Evolutionary conservation across 148 eudicot genomes (phyloP).

Genomic region (Chenopodium formosanum): DNA sequence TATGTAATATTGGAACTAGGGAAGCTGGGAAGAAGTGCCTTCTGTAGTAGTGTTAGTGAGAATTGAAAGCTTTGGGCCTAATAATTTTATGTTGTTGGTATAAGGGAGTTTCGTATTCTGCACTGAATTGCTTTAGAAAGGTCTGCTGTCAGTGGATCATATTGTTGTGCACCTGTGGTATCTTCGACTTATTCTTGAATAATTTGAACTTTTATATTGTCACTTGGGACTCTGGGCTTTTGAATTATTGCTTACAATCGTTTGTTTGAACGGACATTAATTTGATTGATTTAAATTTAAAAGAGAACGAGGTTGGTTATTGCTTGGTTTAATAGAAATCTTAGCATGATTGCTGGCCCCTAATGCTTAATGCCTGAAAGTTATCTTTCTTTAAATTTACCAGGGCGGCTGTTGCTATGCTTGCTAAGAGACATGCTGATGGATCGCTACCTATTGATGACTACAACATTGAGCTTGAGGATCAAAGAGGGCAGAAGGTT

Average conservation of each 20-base stretch:
- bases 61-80: background rate
- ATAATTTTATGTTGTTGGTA: background rate
- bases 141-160: background rate
- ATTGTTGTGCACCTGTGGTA: no score
- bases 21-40: no score
- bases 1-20: no score
- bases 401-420: constrained; percentile 73
- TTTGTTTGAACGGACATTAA: no score
- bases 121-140: background rate
- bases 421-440: constrained; percentile 78
- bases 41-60: no score
- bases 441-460: constrained; percentile 84
- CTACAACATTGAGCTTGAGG: constrained; percentile 81
- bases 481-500: constrained; percentile 78
- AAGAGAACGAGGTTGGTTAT: background rate
- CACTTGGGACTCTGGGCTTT: no score
- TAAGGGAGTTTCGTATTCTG: background rate
- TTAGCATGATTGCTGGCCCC: constrained; percentile 1
- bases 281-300: background rate
- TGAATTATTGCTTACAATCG: no score
- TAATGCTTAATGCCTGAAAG: background rate
- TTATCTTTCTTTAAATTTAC: constrained; percentile 8
- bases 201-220: no score
- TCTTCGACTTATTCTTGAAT: no score
- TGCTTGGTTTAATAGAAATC: background rate